A percentile compares a stretch with the other conserved stretches of the same genome.
phyloP scores from a whole-genome alignment of 305 asterid genomes.

The Solanum aculeatissimum region DNA sequence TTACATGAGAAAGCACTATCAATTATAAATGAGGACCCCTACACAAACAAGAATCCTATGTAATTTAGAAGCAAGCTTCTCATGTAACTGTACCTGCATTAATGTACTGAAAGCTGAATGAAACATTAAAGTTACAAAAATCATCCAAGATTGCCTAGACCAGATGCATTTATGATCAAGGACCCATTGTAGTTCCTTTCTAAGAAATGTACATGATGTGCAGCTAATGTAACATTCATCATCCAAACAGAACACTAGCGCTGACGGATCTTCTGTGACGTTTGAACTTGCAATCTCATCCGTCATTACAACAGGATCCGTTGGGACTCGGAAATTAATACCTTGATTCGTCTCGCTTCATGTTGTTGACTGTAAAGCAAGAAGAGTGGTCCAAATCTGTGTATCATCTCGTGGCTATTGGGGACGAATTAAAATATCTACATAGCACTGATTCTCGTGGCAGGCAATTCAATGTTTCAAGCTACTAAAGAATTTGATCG shows the following conservation, averaged over 20 bases:
- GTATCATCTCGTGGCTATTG: not conserved
- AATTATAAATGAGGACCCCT: conserved; percentile 44
- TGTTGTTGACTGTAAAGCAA: not conserved
- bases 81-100: not conserved
- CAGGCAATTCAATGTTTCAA: not conserved
- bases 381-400: not conserved
- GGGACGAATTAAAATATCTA: not conserved
- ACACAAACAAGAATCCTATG: conserved; percentile 20
- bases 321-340: not conserved
- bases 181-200: not conserved
- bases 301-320: not conserved
- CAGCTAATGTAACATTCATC: not conserved
- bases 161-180: not conserved
- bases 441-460: not conserved
- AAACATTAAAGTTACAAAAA: not conserved
- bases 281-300: not conserved
- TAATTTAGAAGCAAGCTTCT: conserved; percentile 23
- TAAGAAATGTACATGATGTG: not conserved
- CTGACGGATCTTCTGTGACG: not conserved
- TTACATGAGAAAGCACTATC: conserved; percentile 44
- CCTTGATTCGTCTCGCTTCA: not conserved
- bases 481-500: conserved; percentile 10
- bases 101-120: not conserved
- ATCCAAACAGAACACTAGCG: not conserved
- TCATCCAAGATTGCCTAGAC: not conserved